Percentiles rank a stretch among this genome's conserved stretches.
These are phyloP conservation scores for Eleusine indica DNA, from an alignment of 176 grass and related monocot genomes.

Conservation along the genomic window DNA sequence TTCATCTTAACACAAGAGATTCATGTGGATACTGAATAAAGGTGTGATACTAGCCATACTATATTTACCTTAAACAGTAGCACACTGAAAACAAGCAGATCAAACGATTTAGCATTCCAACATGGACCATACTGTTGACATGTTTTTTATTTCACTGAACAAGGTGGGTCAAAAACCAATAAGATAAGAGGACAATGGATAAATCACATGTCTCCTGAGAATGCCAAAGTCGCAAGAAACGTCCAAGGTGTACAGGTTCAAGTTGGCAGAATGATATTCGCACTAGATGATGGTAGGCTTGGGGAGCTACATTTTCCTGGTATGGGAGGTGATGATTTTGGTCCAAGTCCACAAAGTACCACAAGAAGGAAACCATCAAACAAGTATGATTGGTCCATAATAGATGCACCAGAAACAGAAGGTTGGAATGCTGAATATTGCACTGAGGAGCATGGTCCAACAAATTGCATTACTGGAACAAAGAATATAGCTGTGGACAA, in stretches of 20 bases:
- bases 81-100: conserved; percentile 1
- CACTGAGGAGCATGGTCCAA: conserved; percentile 81
- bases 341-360: conserved; percentile 56
- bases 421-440: conserved; percentile 99
- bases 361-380: conserved; percentile 69
- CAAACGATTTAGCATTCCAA: not conserved
- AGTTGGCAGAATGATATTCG: conserved; percentile 71
- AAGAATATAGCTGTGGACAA: conserved; percentile 42
- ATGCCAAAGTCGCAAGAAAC: conserved; percentile 74
- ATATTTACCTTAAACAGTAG: conserved; percentile 3
- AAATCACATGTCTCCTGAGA: conserved; percentile 72
- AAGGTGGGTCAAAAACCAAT: conserved; percentile 64
- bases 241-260: conserved; percentile 72
- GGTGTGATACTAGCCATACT: not conserved
- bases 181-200: conserved; percentile 69
- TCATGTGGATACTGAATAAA: not conserved
- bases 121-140: not conserved
- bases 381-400: conserved; percentile 92
- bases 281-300: conserved; percentile 87
- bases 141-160: conserved; percentile 33
- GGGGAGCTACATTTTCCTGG: conserved; percentile 88
- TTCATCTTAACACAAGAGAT: not conserved
- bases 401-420: conserved; percentile 93
- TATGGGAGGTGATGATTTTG: conserved; percentile 65
- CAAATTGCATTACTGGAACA: conserved; percentile 77